Evolutionary conservation across 345 rosid genomes (phyloP).

Genomic region (Mangifera indica): DNA sequence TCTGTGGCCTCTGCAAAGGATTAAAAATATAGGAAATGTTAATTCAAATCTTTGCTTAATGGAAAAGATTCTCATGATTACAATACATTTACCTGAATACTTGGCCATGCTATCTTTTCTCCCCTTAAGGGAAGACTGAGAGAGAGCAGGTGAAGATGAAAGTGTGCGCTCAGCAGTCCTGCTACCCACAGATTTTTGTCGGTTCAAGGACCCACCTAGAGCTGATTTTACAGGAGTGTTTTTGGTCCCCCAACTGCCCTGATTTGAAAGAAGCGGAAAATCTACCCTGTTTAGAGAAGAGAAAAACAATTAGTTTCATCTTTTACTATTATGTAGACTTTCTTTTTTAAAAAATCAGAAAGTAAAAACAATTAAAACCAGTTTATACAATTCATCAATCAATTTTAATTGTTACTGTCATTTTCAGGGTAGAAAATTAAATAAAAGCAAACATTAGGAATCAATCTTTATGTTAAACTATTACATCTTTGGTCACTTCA

Average conservation of each 20-base stretch:
- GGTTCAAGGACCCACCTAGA: constrained; percentile 46
- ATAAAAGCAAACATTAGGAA: background rate
- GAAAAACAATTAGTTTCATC: background rate
- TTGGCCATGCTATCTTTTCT: constrained; percentile 53
- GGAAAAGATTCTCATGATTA: background rate
- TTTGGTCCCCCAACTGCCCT: constrained; percentile 74
- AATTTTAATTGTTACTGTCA: too few relatives aligned
- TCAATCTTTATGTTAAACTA: too few relatives aligned
- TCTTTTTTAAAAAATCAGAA: too few relatives aligned
- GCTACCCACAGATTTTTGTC: constrained; percentile 65
- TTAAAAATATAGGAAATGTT: constrained; percentile 12
- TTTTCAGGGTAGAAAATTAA: background rate
- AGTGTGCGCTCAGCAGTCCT: constrained; percentile 45
- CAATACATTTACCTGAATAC: constrained; percentile 55
- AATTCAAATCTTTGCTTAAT: background rate
- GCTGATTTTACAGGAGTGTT: constrained; percentile 54
- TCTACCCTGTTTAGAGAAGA: constrained; percentile 48
- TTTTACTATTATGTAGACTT: too few relatives aligned
- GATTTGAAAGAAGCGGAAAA: constrained; percentile 60
- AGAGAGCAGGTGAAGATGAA: constrained; percentile 53
- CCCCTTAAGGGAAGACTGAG: constrained; percentile 55
- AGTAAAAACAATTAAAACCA: too few relatives aligned
- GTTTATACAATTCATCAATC: background rate
- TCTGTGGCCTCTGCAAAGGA: constrained; percentile 77
- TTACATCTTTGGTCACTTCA: too few relatives aligned